These are phyloP conservation scores for Musa acuminata DNA, from an alignment of 176 grass and related monocot species.

Conservation along the genomic window DNA sequence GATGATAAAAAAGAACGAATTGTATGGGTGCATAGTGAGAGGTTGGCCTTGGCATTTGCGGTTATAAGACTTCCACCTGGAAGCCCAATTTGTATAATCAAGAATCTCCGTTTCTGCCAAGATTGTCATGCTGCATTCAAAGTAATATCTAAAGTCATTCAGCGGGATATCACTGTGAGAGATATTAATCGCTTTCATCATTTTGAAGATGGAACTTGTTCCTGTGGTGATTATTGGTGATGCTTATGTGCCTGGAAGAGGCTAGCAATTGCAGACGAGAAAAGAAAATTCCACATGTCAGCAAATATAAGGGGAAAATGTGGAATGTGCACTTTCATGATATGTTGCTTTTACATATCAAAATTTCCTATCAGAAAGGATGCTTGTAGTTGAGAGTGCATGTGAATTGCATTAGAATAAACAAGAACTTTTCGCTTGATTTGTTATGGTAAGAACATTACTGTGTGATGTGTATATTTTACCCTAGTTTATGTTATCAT, in stretches of 20 bases:
- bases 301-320: not conserved
- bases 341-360: not conserved
- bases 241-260: not conserved
- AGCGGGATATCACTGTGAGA: constrained; percentile 14
- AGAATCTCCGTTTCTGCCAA: constrained; percentile 22
- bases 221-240: constrained; percentile 30
- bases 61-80: constrained; percentile 11
- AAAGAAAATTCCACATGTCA: not conserved
- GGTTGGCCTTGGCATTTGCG: constrained; percentile 21
- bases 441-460: not conserved
- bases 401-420: not conserved
- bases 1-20: constrained; percentile 18
- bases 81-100: constrained; percentile 22
- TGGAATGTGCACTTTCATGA: not conserved
- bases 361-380: not conserved
- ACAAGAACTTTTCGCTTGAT: not conserved
- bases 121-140: constrained; percentile 22
- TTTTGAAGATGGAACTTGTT: constrained; percentile 19
- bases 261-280: not conserved
- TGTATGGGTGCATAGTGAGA: constrained; percentile 22
- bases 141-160: constrained; percentile 19
- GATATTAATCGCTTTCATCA: constrained; percentile 24
- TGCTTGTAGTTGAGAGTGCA: not conserved
- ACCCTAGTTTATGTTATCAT: not conserved
- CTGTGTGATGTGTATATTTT: too few species aligned